phyloP scores from a whole-genome alignment of 805 yeast genomes.

The Yamadazyma paraphyllophila region DNA sequence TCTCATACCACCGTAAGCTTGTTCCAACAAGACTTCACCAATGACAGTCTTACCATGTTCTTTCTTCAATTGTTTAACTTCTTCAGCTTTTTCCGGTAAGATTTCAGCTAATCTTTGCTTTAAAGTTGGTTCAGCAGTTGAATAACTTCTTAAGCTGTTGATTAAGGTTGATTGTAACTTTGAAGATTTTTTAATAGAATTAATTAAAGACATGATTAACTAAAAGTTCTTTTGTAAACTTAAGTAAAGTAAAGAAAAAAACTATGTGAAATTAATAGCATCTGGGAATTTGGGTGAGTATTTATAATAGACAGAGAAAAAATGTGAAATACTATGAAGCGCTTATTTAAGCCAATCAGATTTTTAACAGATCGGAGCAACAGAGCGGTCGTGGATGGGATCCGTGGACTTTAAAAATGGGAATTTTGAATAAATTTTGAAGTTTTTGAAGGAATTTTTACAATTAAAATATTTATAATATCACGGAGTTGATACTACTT shows the following conservation, averaged over 20 bases:
- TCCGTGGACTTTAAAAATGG: constrained; percentile 1
- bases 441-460: not conserved
- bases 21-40: constrained; percentile 45
- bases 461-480: not conserved
- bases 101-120: constrained; percentile 93
- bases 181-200: constrained; percentile 7
- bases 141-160: constrained; percentile 24
- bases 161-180: constrained; percentile 9
- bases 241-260: not conserved
- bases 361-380: constrained; percentile 10
- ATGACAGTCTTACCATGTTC: constrained; percentile 80
- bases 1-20: constrained; percentile 73
- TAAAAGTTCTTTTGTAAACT: not conserved
- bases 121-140: constrained; percentile 55
- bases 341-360: constrained; percentile 10
- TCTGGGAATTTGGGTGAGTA: constrained; percentile 4
- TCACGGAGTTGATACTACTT: not conserved
- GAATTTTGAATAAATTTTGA: not conserved
- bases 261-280: not conserved
- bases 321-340: constrained; percentile 1
- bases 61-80: constrained; percentile 84
- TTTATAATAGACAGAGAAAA: constrained; percentile 2
- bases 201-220: constrained; percentile 10
- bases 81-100: constrained; percentile 88
- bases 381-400: constrained; percentile 7